Evolutionary conservation across 2,329 filamentous ascomycete species (phyloP), one percentile per base, ranked within the genome.

Genomic region (Aspergillus oerlinghausenensis): DNA sequence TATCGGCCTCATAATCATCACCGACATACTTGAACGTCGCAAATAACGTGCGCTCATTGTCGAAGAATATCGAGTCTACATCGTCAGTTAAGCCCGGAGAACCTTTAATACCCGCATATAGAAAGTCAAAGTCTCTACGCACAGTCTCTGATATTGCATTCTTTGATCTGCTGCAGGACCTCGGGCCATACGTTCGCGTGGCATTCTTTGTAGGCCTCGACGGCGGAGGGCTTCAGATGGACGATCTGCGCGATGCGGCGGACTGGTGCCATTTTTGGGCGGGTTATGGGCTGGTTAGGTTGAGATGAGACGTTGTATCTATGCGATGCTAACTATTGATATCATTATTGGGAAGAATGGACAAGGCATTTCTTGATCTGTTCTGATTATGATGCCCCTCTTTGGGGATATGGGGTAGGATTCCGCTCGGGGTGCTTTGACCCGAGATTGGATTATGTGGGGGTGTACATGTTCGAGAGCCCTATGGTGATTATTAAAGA

Each of bases 21-120:
- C 90, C 89, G n/a, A 88, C 79, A 66, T 92, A 93, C 70, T 90
- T 92, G 79, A 92, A 90, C 25, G 79, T 85, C 0, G 88, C 87
- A 68, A 92, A 92, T 1, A 93, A 79, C 45, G 86, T 86, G 54
- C 82, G 74, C 11, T 85, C 79, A 67, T 90, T 86, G 64, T 89
- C 84, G 74, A 83, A 91, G 69, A 92, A 88, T 23, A 73, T 82
- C 62, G 84, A 89, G 66, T 92, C 88, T 88, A 49, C 1, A 51
- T 52, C 26, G 9, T 47, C 43, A 38, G 14, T 3, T 7, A 38
- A 14, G 14, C 14, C 32, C 32, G 5, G 5, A 17, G 14, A 3
- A 38, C 5, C 4, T 35, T 14, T 14, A 2, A 14, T 35, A 11
- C 6, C 11, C 2, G 11, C 32, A 17, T 38, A 7, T 7, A 19